These are phyloP conservation scores for Paxillus involutus DNA, from an alignment of 768 basidiomycete genomes.

Conservation along the genomic window DNA sequence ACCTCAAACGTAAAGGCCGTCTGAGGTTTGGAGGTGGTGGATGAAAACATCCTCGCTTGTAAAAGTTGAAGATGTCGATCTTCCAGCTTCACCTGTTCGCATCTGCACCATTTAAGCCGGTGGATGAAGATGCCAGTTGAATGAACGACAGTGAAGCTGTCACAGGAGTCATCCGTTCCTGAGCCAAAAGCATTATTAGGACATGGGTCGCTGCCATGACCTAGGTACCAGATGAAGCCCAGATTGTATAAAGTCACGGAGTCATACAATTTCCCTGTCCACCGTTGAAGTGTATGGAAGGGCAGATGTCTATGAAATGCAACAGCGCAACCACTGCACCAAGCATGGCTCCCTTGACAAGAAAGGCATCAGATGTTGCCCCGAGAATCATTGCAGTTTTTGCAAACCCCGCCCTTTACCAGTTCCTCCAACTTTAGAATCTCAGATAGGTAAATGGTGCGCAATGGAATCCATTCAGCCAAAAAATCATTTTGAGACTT, in stretches of 20 bases:
- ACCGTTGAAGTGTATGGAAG: constrained; percentile 18
- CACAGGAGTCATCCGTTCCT: too few species aligned
- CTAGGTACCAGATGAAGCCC: constrained; percentile 16
- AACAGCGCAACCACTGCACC: background rate
- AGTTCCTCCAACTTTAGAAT: background rate
- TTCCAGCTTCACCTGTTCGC: constrained; percentile 13
- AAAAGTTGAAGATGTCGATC: constrained; percentile 21
- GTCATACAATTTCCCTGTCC: constrained; percentile 21
- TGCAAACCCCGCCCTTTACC: background rate
- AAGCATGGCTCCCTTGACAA: background rate
- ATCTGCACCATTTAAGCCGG: background rate
- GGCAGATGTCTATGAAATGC: background rate
- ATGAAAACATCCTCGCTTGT: constrained; percentile 7
- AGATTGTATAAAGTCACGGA: constrained; percentile 13
- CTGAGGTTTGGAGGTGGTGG: constrained; percentile 8
- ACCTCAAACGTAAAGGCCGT: constrained; percentile 22
- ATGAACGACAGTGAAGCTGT: background rate
- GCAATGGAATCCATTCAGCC: background rate
- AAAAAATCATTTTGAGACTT: constrained; percentile 3
- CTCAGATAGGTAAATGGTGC: background rate
- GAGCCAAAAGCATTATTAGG: background rate
- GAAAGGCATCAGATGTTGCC: background rate
- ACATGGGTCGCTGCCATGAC: constrained; percentile 20
- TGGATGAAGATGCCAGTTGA: background rate
- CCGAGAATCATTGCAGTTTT: background rate